Percentiles rank a stretch among this genome's conserved stretches.
Conservation (phyloP, 1,139 yeast species). For the Yamadazyma friedrichii region DNA sequence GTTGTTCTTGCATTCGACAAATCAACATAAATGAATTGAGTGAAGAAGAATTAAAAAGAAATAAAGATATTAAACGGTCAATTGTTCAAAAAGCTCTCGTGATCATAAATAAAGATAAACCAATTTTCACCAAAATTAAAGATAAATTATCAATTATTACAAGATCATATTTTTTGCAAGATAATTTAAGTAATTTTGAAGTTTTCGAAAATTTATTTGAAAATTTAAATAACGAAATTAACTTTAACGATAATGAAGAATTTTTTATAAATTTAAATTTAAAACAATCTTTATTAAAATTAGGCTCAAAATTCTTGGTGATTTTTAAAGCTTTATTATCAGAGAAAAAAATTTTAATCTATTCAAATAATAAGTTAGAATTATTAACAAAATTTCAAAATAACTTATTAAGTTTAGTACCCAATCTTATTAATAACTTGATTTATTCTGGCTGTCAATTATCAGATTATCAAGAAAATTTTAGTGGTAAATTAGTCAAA, state of each 20-base stretch:
- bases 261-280: slow-evolving; percentile 74
- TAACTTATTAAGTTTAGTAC: slow-evolving; percentile 68
- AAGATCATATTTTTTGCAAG: slow-evolving; percentile 79
- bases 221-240: slow-evolving; percentile 52
- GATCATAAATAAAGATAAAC: slow-evolving; percentile 75
- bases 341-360: slow-evolving; percentile 67
- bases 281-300: slow-evolving; percentile 59
- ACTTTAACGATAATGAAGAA: slow-evolving; percentile 36
- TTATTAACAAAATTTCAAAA: slow-evolving; percentile 76
- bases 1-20: slow-evolving; percentile 91
- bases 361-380: slow-evolving; percentile 78
- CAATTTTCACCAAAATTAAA: slow-evolving; percentile 82
- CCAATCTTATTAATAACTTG: slow-evolving; percentile 70
- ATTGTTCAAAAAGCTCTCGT: slow-evolving; percentile 91
- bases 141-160: slow-evolving; percentile 91
- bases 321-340: slow-evolving; percentile 74
- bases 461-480: slow-evolving; percentile 51
- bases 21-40: slow-evolving; percentile 61
- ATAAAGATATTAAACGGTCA: slow-evolving; percentile 73
- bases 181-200: slow-evolving; percentile 66
- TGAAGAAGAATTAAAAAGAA: slow-evolving; percentile 43
- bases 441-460: slow-evolving; percentile 81
- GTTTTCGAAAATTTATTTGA: slow-evolving; percentile 71
- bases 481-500: slow-evolving; percentile 47
- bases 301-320: slow-evolving; percentile 61